These are phyloP conservation scores for Trichophyton simii DNA, from an alignment of 2,329 filamentous ascomycete genomes.

Conservation along the genomic window DNA sequence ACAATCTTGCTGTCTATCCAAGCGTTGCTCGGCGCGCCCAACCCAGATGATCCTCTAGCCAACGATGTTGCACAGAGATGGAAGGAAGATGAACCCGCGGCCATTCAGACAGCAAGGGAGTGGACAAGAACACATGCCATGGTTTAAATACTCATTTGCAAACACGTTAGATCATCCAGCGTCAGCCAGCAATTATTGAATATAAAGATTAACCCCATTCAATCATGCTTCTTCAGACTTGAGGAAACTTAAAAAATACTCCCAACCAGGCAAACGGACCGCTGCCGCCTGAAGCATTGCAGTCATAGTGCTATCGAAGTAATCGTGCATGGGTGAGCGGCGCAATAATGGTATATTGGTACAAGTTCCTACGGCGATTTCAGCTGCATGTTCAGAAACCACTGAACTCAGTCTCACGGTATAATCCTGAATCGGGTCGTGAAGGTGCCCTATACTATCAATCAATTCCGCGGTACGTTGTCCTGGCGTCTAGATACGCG, in stretches of 20 bases:
- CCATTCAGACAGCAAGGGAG: constrained; percentile 80
- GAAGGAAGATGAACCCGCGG: constrained; percentile 90
- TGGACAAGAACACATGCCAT: constrained; percentile 80
- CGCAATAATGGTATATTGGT: too few relatives aligned
- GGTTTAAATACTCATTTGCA: constrained; percentile 22
- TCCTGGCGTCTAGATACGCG: background rate
- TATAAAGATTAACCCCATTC: background rate
- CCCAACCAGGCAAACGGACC: background rate
- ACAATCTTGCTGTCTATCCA: constrained; percentile 99
- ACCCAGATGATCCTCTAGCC: constrained; percentile 95
- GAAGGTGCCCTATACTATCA: too few relatives aligned
- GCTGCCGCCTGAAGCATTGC: too few relatives aligned
- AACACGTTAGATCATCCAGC: background rate
- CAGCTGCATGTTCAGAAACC: too few relatives aligned
- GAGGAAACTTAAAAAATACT: background rate
- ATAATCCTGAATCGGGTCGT: too few relatives aligned
- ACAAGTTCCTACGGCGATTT: too few relatives aligned
- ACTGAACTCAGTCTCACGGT: too few relatives aligned
- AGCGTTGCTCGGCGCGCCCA: constrained; percentile 85
- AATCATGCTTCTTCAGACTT: background rate
- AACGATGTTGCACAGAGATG: constrained; percentile 95
- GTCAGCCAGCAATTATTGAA: background rate
- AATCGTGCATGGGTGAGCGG: too few relatives aligned
- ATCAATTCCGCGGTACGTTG: too few relatives aligned
- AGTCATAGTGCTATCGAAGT: too few relatives aligned